These are phyloP conservation scores for Chaetothyriales sp. DNA, from an alignment of 2,329 filamentous ascomycete genomes.

Conservation along the genomic window DNA sequence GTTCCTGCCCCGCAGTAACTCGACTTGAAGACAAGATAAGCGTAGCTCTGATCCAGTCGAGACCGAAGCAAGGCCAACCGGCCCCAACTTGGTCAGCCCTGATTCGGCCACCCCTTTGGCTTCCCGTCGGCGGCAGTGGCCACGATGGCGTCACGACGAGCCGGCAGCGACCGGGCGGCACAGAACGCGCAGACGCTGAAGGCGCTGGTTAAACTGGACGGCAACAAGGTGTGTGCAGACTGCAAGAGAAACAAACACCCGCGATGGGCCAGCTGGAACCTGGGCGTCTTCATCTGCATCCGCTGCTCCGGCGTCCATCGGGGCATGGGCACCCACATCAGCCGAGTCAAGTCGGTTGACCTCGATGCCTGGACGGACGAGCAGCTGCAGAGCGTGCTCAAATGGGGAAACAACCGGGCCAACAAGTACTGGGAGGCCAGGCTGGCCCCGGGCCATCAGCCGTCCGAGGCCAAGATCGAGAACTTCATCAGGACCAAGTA, in stretches of 20 bases:
- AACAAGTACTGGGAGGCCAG: constrained; percentile 99
- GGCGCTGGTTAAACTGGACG: constrained; percentile 81
- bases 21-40: no score
- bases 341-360: constrained; percentile 93
- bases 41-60: no score
- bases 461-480: constrained; percentile 96
- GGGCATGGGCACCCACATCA: constrained; percentile 98
- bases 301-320: constrained; percentile 96
- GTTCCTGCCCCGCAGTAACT: no score
- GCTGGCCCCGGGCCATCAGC: constrained; percentile 75
- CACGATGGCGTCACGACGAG: constrained; percentile 22
- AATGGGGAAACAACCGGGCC: constrained; percentile 89
- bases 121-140: not conserved
- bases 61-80: no score
- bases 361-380: constrained; percentile 98
- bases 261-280: constrained; percentile 97
- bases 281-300: constrained; percentile 95
- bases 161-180: constrained; percentile 61
- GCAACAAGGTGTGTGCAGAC: constrained; percentile 93
- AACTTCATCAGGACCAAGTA: constrained; percentile 99
- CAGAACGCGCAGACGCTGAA: constrained; percentile 93
- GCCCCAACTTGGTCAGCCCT: not conserved
- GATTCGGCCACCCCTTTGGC: not conserved
- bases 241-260: constrained; percentile 99
- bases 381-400: constrained; percentile 82